Conservation (phyloP, 768 basidiomycete genomes). For the Lentinula sp. region DNA sequence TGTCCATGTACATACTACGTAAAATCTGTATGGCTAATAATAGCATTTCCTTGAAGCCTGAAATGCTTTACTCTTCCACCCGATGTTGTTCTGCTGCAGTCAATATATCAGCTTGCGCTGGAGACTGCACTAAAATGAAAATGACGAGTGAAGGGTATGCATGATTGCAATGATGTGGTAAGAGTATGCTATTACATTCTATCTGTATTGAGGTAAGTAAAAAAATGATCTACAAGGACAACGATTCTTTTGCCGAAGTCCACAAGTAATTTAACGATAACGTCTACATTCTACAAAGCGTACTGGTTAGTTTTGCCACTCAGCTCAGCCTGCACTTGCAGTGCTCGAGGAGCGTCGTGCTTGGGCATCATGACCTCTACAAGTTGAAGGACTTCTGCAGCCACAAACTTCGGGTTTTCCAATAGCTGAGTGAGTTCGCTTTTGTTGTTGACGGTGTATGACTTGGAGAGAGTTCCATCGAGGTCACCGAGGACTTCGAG, state of each 20-base stretch:
- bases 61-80: too few relatives aligned
- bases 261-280: neutral
- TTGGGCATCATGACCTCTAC: constrained; percentile 77
- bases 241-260: neutral
- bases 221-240: neutral
- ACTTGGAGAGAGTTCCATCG: constrained; percentile 43
- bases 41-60: neutral
- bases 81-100: too few relatives aligned
- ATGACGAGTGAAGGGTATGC: too few relatives aligned
- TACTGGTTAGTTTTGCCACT: constrained; percentile 47
- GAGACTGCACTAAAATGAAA: too few relatives aligned
- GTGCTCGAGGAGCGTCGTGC: constrained; percentile 63
- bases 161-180: too few relatives aligned
- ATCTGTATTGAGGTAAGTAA: too few relatives aligned
- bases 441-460: constrained; percentile 65
- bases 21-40: neutral
- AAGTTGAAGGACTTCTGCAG: constrained; percentile 64
- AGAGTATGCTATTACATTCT: too few relatives aligned
- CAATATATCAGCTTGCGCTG: too few relatives aligned
- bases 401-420: constrained; percentile 52
- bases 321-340: constrained; percentile 52
- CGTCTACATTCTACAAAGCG: constrained; percentile 4
- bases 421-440: constrained; percentile 64
- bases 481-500: constrained; percentile 54
- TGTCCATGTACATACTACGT: neutral